Evolutionary conservation across 192 early-diverging fungal species (phyloP).

Genomic region (Backusella psychrophila): DNA sequence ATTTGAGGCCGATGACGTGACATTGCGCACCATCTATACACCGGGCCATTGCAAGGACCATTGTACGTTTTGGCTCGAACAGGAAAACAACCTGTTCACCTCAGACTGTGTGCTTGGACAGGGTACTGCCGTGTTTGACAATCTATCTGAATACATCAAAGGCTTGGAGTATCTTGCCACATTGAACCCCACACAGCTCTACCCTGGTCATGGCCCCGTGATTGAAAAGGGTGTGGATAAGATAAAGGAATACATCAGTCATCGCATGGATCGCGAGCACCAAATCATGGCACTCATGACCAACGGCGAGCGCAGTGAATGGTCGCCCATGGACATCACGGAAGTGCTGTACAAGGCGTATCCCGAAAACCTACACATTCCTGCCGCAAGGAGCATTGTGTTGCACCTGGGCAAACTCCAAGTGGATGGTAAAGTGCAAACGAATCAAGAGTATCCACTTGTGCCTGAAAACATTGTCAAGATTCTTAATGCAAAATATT

Average conservation of each 20-base stretch:
- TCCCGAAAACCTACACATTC: slow-evolving; percentile 44
- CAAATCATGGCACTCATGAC: slow-evolving; percentile 62
- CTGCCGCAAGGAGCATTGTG: slow-evolving; percentile 49
- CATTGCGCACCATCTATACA: slow-evolving; percentile 63
- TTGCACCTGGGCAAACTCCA: slow-evolving; percentile 57
- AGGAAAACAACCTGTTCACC: slow-evolving; percentile 68
- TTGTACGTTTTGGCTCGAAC: slow-evolving; percentile 63
- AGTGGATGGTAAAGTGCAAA: slow-evolving; percentile 40
- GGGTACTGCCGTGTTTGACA: slow-evolving; percentile 78
- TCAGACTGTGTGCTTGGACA: slow-evolving; percentile 85
- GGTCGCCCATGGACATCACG: slow-evolving; percentile 51
- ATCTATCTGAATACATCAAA: slow-evolving; percentile 66
- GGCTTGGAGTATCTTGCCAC: slow-evolving; percentile 56
- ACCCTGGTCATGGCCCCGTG: slow-evolving; percentile 75
- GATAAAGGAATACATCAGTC: slow-evolving; percentile 74
- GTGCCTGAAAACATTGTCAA: not conserved
- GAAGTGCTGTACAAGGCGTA: slow-evolving; percentile 53
- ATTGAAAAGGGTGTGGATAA: slow-evolving; percentile 61
- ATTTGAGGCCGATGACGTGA: slow-evolving; percentile 61
- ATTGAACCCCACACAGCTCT: slow-evolving; percentile 41
- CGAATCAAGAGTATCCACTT: not conserved
- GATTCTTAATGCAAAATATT: not conserved
- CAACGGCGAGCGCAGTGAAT: not conserved
- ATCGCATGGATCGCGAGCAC: slow-evolving; percentile 72
- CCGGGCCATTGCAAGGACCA: slow-evolving; percentile 87